Conservation (phyloP, 305 asterid species). For the Rubia tinctorum region DNA sequence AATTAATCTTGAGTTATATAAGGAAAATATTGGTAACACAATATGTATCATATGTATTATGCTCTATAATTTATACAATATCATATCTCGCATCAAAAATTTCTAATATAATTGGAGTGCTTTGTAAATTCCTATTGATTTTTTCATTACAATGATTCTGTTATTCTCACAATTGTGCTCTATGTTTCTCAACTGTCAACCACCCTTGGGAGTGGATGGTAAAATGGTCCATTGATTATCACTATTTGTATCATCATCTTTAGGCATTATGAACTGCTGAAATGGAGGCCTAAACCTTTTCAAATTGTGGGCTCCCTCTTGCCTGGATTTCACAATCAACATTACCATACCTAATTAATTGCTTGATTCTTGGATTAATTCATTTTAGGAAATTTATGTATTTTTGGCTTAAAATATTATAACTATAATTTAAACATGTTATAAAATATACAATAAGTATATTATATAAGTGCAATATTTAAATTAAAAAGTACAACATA, state of each 20-base stretch:
- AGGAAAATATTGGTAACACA: no score
- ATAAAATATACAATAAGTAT: no score
- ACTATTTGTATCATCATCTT: slow-evolving; percentile 16
- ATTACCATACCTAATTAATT: neutral
- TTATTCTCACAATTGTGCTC: neutral
- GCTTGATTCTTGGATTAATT: neutral
- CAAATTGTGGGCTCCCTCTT: slow-evolving; percentile 5
- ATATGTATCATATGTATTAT: no score
- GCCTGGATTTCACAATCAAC: slow-evolving; percentile 16
- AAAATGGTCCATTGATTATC: slow-evolving; percentile 4
- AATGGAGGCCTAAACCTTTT: neutral
- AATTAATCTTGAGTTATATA: no score
- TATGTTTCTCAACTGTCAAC: neutral
- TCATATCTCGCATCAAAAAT: no score
- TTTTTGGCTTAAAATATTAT: no score
- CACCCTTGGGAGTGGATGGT: neutral
- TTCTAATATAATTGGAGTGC: no score
- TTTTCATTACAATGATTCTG: neutral
- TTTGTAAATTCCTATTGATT: neutral
- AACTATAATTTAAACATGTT: no score
- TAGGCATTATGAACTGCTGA: neutral
- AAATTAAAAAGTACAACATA: no score
- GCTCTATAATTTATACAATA: no score
- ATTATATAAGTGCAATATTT: no score
- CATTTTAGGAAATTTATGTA: no score